Evolutionary conservation across 2,329 filamentous ascomycete species (phyloP), one percentile per base, ranked within the genome.

Genomic region (Exserohilum turcica): DNA sequence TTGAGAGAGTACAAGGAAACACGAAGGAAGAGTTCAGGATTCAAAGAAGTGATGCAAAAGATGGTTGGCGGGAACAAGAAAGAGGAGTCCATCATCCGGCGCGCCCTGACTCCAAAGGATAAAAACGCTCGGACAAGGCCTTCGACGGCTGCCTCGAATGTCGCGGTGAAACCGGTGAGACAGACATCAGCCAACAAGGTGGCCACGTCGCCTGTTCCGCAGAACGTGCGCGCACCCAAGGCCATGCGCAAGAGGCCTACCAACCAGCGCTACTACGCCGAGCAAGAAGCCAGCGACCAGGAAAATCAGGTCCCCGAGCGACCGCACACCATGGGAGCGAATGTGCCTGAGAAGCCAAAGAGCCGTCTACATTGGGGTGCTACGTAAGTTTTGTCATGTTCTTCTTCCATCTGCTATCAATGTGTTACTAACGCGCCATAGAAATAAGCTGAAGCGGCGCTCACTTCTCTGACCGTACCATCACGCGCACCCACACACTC

Each of bases 31-130:
- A 66, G 64, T 15, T 38, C 65, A 1, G 65, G 64, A 0, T 31
- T 74, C 7, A 67, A 66, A 19, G 57, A 63, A 7, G 52, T 73
- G 31, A 61, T 74, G 50, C 63, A 64, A 27, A 71, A 67, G 19
- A 63, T 74, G 6, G 58, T 61, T 8, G 49, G 59, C 28, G 70
- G 65, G 21, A 67, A 68, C 13, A 39, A 61, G 5, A 48, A 46
- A 2, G 36, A 24, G 28, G 29, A 19, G 37, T 48, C 13, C 29
- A 3, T 35, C 42, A 37, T 42, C n/a, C 43, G 46, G 2, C 51
- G 51, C n/a, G 46, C 39, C 3, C 35, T 53, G 5, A 37, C 43
- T n/a, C 43, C 47, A 4, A 61, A 36, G 7, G 51, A 54, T 16
- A 54, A 18, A n/a, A 55, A 55, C 19, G 10, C 39, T 3, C 28